phyloP scores from a whole-genome alignment of 2,329 filamentous ascomycete species.

The Penicillium aurantiogriseum region DNA sequence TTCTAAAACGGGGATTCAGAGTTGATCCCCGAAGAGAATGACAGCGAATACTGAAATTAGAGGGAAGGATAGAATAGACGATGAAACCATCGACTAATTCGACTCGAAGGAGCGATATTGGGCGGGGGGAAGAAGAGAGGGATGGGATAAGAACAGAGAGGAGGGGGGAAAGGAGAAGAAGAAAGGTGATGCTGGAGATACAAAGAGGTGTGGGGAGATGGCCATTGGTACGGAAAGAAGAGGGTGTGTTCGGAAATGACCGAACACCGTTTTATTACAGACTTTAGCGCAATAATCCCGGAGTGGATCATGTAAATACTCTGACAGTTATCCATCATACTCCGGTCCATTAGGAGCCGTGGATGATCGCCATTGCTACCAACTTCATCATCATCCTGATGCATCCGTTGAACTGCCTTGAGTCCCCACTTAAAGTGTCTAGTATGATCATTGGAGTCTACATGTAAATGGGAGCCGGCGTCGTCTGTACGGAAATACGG shows the following conservation, averaged over 20 bases:
- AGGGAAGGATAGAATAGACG: constrained; percentile 31
- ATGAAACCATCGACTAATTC: constrained; percentile 36
- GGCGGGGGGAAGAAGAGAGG: constrained; percentile 37
- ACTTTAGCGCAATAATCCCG: background rate
- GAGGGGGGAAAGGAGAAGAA: constrained; percentile 25
- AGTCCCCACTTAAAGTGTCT: background rate
- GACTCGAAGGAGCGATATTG: constrained; percentile 46
- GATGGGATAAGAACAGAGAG: constrained; percentile 21
- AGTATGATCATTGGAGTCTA: background rate
- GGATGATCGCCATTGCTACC: constrained; percentile 27
- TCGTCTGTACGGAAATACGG: background rate
- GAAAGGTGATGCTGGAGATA: constrained; percentile 27
- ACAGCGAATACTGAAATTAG: constrained; percentile 22
- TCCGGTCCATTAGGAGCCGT: constrained; percentile 12
- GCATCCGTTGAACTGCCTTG: constrained; percentile 4
- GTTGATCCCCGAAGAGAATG: constrained; percentile 31
- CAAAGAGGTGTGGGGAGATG: constrained; percentile 27
- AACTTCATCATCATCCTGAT: constrained; percentile 20
- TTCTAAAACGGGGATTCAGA: constrained; percentile 10
- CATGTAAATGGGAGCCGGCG: background rate
- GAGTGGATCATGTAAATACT: constrained; percentile 5
- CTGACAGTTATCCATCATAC: constrained; percentile 4
- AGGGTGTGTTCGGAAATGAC: constrained; percentile 9
- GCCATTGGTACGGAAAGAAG: constrained; percentile 7
- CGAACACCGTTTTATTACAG: constrained; percentile 5